Evolutionary conservation across 1,284 basidiomycete species (phyloP), one percentile per base, ranked within the genome.

Genomic region (Bondarzewia mesenterica): DNA sequence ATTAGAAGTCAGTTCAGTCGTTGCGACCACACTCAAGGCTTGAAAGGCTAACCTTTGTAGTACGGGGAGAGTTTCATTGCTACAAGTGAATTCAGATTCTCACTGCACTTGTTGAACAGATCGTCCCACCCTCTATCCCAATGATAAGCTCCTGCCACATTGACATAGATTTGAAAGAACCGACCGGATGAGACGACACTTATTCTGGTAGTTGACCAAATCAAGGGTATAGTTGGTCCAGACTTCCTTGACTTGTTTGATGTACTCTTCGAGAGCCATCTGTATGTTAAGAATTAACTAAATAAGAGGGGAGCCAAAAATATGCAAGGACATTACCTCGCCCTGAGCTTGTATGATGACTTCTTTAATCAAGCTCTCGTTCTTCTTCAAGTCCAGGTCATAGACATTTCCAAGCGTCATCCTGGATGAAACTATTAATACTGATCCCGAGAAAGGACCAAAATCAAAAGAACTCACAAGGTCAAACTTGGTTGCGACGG

Each of bases 31-130:
- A n/a, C 26, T 49, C 12, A 21, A 14, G 25, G n/a, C n/a, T n/a
- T 7, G 18, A 35, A 27, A 21, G 6, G 55, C 69, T 44, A 36
- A 87, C 88, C 90, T 75, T 95, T 93, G 67, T 96, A 97, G 60
- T 96, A 96, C 0, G 94, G 94, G 3, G 94, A 98, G 20, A 95
- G 67, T 62, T 93, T 95, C 97, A 99, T 99, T 2, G 95, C 94
- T 1, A 83, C 82, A 43, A 99, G 74, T 1, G 95, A 98, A 60
- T 96, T 98, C 60, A 97, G 67, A 60, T 99, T 96, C 66, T 98
- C 94, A 55, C 89, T 83, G 63, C 94, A 97, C 66, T 95, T 96
- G 66, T 80, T 91, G 72, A 98, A 97, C 20, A 99, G 74, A 44
- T 98, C 95, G 63, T 99, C 96, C 94, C 95, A 99, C 36, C 93